A percentile compares a stretch with the other conserved stretches of the same genome.
Conservation (phyloP, 1,284 basidiomycete genomes). For the Waitea zeae region DNA sequence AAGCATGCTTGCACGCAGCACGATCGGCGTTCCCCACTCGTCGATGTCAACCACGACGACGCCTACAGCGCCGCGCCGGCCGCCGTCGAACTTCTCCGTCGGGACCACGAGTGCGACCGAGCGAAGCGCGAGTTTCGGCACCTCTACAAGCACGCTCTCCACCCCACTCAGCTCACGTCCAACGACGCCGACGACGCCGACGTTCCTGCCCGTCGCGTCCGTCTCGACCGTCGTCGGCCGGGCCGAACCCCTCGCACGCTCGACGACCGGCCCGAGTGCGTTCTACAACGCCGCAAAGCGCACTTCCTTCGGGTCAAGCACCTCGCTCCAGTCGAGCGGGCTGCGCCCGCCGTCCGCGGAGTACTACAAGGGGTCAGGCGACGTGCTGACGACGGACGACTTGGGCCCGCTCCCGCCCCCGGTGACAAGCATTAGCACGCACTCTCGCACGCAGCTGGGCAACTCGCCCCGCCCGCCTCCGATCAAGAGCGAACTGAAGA, state of each 20-base stretch:
- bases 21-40: slow-evolving; percentile 9
- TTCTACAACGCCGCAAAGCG: too few relatives aligned
- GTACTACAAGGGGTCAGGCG: background rate
- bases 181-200: slow-evolving; percentile 58
- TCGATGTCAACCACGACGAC: slow-evolving; percentile 21
- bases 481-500: background rate
- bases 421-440: background rate
- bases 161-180: slow-evolving; percentile 37
- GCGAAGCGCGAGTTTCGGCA: slow-evolving; percentile 15
- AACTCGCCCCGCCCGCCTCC: background rate
- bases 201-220: slow-evolving; percentile 45
- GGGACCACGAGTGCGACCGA: slow-evolving; percentile 23
- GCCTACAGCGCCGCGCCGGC: slow-evolving; percentile 29
- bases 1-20: too few relatives aligned
- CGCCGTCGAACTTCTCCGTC: slow-evolving; percentile 51
- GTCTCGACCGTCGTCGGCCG: too few relatives aligned
- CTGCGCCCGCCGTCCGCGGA: background rate
- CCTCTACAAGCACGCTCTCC: slow-evolving; percentile 37
- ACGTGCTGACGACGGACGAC: background rate
- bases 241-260: too few relatives aligned
- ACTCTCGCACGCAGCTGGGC: background rate
- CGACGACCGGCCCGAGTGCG: background rate
- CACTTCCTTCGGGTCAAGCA: background rate
- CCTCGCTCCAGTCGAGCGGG: background rate
- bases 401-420: background rate